Base-by-base conservation (phyloP, 1,284 basidiomycete genomes). In the Leccinum insigne region DNA sequence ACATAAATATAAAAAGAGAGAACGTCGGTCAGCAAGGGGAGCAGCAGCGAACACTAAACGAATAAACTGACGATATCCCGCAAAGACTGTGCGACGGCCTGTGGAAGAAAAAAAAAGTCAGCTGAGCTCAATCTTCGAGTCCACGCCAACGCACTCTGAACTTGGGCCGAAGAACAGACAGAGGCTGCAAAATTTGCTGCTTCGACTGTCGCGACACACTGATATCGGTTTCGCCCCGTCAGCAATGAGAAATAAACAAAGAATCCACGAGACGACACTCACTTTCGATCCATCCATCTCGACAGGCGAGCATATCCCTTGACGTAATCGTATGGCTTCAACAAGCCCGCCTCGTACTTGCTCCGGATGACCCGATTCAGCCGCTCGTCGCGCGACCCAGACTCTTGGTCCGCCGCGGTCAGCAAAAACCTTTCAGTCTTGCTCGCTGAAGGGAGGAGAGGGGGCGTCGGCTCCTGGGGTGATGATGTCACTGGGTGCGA, bases 311-410 rank as follows among this genome's bases (percentile, higher is more conserved):
- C 92, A 74, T 97, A 97, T 0, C 95, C 95, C 75, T 95, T 95
- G 66, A 97, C 95, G 76, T 98, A 98, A 79, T 99, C 97, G 75
- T 98, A 98, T 0, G 97, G 97, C 73, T 95, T 95, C 67, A 99
- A 80, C 54, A 99, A 78, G 0, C 96, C 97, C 1, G 96, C 97
- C 75, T 99, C 96, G 79, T 98, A 98, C 79, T 99, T 99, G 73
- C 94, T 96, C 70, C 93, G 89, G 72, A 99, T 99, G 69, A 99
- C 97, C 66, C 93, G 86, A 66, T 92, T 93, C 49, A 99, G 80
- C 1, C 96, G 89, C 70, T 98, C 94, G 69, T 97, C 94, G 42
- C 96, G 85, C 13, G 95, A 92, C 0, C 96, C 97, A 11, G 92
- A 87, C 59, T 94, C 94, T 75, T 98, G 96, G 78, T 99, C 96